A percentile compares a stretch with the other conserved stretches of the same genome.
phyloP scores from a whole-genome alignment of 2,329 filamentous ascomycete species.

The Epichloe bromicola region DNA sequence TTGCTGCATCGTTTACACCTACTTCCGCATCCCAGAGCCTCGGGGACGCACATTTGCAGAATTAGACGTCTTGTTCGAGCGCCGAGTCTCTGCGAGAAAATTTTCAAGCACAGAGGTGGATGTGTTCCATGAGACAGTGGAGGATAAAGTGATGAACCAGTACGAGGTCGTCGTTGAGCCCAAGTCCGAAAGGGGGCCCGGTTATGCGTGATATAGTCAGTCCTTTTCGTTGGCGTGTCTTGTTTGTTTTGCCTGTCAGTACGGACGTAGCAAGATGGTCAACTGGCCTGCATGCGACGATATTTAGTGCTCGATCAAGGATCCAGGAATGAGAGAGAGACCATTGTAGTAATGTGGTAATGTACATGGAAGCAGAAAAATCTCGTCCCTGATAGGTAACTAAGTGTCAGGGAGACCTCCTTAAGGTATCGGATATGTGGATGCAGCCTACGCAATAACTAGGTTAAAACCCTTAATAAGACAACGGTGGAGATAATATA shows the following conservation, averaged over 20 bases:
- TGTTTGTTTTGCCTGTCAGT: background rate
- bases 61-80: conserved; percentile 73
- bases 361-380: too few species aligned
- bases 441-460: too few species aligned
- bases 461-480: too few species aligned
- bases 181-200: conserved; percentile 7
- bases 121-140: conserved; percentile 40
- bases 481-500: too few species aligned
- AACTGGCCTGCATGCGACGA: too few species aligned
- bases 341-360: too few species aligned
- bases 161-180: conserved; percentile 27
- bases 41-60: conserved; percentile 72
- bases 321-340: too few species aligned
- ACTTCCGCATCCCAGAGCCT: conserved; percentile 52
- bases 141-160: conserved; percentile 32
- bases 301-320: too few species aligned
- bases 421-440: too few species aligned
- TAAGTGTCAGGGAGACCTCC: too few species aligned
- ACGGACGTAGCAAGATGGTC: background rate
- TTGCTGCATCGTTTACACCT: conserved; percentile 64
- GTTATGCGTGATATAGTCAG: background rate
- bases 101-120: conserved; percentile 49
- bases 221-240: background rate
- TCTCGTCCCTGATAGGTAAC: too few species aligned
- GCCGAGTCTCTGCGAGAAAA: conserved; percentile 55